Conservation (phyloP, 1,284 basidiomycete species). For the Thecaphora thlaspeos region DNA sequence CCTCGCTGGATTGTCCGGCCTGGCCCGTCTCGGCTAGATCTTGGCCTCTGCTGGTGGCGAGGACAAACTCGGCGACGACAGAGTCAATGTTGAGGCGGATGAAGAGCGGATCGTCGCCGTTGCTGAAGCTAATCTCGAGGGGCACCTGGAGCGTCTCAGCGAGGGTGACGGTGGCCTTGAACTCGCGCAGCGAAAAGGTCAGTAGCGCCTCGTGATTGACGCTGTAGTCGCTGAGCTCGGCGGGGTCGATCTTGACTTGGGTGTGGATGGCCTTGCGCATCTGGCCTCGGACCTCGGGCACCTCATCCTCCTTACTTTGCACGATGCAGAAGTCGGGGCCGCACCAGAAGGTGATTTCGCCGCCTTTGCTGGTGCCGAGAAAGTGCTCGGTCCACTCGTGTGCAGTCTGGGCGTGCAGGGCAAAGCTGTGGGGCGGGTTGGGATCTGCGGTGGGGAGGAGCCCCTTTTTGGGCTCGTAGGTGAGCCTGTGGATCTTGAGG, state of each 20-base stretch:
- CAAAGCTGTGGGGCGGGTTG: constrained; percentile 15
- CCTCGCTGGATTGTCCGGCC: neutral
- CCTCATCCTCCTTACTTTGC: constrained; percentile 19
- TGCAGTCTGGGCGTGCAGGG: constrained; percentile 12
- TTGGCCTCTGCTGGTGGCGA: constrained; percentile 33
- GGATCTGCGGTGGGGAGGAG: constrained; percentile 35
- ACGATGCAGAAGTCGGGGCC: constrained; percentile 20
- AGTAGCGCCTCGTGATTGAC: constrained; percentile 19
- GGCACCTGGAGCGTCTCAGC: constrained; percentile 20
- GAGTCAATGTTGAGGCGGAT: constrained; percentile 20
- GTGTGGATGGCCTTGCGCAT: constrained; percentile 29
- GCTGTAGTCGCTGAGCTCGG: constrained; percentile 30
- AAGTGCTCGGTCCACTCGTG: constrained; percentile 46
- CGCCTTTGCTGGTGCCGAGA: constrained; percentile 21
- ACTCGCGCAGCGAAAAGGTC: constrained; percentile 41
- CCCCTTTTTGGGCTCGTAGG: constrained; percentile 37
- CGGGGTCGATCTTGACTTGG: constrained; percentile 28
- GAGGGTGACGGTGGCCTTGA: constrained; percentile 36
- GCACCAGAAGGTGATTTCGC: constrained; percentile 36
- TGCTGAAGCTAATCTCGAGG: constrained; percentile 33
- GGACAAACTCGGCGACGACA: constrained; percentile 33
- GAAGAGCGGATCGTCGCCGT: constrained; percentile 44
- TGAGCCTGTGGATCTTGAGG: constrained; percentile 43
- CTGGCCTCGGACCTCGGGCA: constrained; percentile 2
- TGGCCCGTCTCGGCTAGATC: too few relatives aligned